Conservation (phyloP, 768 basidiomycete species). For the Amanita brunnescens region DNA sequence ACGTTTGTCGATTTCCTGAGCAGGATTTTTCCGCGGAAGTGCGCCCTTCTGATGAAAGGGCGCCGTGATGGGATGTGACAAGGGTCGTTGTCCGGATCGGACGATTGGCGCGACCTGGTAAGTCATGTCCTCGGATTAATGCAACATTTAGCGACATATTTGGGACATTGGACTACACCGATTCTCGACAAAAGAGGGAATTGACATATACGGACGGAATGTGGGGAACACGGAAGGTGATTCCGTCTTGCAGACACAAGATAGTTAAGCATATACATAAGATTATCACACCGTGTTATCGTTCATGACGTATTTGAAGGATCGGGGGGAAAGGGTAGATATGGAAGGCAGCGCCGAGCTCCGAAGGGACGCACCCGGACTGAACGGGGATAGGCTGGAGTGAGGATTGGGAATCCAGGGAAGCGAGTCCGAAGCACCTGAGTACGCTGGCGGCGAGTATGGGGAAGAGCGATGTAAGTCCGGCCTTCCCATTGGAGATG, state of each 20-base stretch:
- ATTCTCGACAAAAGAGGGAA: not conserved
- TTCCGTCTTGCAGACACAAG: no score
- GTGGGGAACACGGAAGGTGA: not conserved
- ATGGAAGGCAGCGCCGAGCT: not conserved
- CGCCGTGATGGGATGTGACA: not conserved
- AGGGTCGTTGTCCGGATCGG: not conserved
- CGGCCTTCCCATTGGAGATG: constrained; percentile 14
- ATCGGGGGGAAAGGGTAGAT: not conserved
- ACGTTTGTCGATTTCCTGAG: not conserved
- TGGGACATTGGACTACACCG: no score
- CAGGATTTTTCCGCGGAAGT: not conserved
- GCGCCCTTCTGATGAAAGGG: not conserved
- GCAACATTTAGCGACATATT: no score
- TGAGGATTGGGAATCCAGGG: constrained; percentile 1
- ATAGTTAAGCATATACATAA: not conserved
- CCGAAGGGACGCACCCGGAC: not conserved
- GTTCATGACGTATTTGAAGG: not conserved
- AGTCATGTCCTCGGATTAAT: not conserved
- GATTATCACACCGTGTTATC: not conserved
- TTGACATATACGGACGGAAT: not conserved
- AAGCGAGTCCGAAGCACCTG: not conserved
- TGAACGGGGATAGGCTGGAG: not conserved
- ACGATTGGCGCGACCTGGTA: not conserved
- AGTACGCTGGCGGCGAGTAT: constrained; percentile 4
- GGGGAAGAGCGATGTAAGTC: constrained; percentile 22